A percentile compares a stretch with the other conserved stretches of the same genome.
Conservation (phyloP, 371 early-diverging fungal species). For the Syncephalastrum contaminatum region DNA sequence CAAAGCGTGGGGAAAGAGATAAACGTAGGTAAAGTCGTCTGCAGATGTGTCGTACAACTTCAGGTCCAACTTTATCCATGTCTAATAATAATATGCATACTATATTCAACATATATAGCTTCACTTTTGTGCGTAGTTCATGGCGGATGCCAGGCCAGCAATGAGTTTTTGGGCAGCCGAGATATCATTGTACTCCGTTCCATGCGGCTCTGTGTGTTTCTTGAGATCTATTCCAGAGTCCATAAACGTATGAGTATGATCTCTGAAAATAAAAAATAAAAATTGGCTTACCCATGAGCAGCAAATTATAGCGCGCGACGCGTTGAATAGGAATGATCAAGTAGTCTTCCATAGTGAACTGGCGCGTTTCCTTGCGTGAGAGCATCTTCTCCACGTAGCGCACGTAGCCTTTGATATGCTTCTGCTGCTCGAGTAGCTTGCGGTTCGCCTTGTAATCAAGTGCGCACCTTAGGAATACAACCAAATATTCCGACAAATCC, state of each 20-base stretch:
- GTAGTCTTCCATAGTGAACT: constrained; percentile 34
- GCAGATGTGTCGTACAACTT: too few relatives aligned
- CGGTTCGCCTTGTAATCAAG: constrained; percentile 35
- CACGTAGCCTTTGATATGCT: constrained; percentile 23
- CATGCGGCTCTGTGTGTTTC: constrained; percentile 36
- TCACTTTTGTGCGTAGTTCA: constrained; percentile 44
- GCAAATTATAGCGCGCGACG: constrained; percentile 31
- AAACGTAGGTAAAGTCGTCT: too few relatives aligned
- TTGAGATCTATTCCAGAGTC: constrained; percentile 23
- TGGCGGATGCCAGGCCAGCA: constrained; percentile 34
- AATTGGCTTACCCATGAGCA: constrained; percentile 29
- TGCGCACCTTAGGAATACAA: constrained; percentile 33
- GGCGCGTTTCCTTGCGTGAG: constrained; percentile 35
- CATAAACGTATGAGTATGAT: constrained; percentile 6
- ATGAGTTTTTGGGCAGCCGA: constrained; percentile 29
- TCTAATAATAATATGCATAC: too few relatives aligned
- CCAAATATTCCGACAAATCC: constrained; percentile 25
- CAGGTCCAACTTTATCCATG: too few relatives aligned
- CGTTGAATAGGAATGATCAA: constrained; percentile 47
- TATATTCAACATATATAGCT: too few relatives aligned
- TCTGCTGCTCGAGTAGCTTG: constrained; percentile 14
- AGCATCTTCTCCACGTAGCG: constrained; percentile 26
- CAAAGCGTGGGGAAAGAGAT: too few relatives aligned
- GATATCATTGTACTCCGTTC: constrained; percentile 39
- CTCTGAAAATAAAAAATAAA: neutral